Percentiles rank a stretch among this genome's conserved stretches.
Conservation (phyloP, 2,329 filamentous ascomycete species). For the Hypocreales sp. region DNA sequence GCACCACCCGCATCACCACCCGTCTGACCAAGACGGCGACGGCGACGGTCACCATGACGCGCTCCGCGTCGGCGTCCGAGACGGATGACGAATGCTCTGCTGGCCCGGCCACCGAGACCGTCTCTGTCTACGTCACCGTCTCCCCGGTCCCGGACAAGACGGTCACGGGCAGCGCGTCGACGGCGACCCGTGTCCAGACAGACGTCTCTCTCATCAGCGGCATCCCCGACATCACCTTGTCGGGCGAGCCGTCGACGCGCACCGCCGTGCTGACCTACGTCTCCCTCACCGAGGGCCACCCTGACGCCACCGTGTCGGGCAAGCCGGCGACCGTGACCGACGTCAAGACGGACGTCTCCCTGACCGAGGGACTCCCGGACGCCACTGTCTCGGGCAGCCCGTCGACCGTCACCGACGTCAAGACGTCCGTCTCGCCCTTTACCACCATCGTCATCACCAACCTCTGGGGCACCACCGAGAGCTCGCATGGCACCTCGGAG, state of each 20-base stretch:
- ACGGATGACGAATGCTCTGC: conserved; percentile 4
- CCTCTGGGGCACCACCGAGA: conserved; percentile 9
- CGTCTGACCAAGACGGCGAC: conserved; percentile 7
- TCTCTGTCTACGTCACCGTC: conserved; percentile 8
- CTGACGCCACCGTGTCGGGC: conserved; percentile 13
- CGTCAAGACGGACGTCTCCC: conserved; percentile 11
- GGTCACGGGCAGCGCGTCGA: conserved; percentile 8
- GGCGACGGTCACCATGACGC: conserved; percentile 5
- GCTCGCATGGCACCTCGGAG: neutral
- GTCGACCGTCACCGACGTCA: conserved; percentile 14
- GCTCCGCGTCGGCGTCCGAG: conserved; percentile 1
- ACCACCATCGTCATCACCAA: conserved; percentile 15
- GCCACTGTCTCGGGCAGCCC: conserved; percentile 16
- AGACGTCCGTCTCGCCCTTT: conserved; percentile 6
- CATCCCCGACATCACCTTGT: conserved; percentile 12
- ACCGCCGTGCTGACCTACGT: conserved; percentile 9
- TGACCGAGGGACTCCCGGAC: conserved; percentile 15
- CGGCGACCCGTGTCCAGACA: conserved; percentile 1
- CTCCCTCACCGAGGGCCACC: conserved; percentile 8
- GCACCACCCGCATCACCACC: conserved; percentile 3
- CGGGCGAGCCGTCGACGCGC: conserved; percentile 9
- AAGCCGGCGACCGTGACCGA: conserved; percentile 15
- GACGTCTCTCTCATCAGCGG: conserved; percentile 6
- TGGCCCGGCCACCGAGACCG: conserved; percentile 9
- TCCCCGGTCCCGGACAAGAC: conserved; percentile 10